phyloP scores from a whole-genome alignment of 495 filamentous ascomycete species.

The Lophium mytilinum region DNA sequence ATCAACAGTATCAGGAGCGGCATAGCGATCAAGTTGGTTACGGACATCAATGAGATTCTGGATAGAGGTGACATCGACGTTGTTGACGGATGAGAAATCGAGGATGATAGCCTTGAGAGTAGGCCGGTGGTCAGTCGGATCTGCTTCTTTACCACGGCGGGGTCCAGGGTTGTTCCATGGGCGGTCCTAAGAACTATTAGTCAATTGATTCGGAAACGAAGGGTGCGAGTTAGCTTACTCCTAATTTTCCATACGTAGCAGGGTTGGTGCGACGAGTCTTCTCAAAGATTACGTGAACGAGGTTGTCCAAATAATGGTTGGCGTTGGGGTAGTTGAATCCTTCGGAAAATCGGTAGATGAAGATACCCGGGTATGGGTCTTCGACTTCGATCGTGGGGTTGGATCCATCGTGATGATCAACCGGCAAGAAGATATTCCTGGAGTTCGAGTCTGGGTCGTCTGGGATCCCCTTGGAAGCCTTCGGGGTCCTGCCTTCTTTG shows the following conservation, averaged over 20 bases:
- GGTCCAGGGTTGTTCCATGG: slow-evolving; percentile 96
- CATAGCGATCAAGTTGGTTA: slow-evolving; percentile 90
- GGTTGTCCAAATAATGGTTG: slow-evolving; percentile 77
- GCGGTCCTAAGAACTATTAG: slow-evolving; percentile 47
- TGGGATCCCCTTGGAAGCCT: background rate
- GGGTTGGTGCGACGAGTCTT: slow-evolving; percentile 72
- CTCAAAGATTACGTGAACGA: slow-evolving; percentile 65
- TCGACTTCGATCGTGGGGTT: slow-evolving; percentile 77
- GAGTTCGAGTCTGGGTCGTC: slow-evolving; percentile 26
- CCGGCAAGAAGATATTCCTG: slow-evolving; percentile 82
- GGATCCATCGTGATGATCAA: slow-evolving; percentile 79
- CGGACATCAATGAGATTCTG: slow-evolving; percentile 96
- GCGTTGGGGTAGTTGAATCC: slow-evolving; percentile 96
- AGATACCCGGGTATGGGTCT: slow-evolving; percentile 84
- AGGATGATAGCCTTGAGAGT: slow-evolving; percentile 88
- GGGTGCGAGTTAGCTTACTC: slow-evolving; percentile 34
- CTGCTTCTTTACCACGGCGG: slow-evolving; percentile 45
- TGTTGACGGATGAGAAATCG: slow-evolving; percentile 93
- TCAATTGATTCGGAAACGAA: background rate
- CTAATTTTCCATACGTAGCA: slow-evolving; percentile 50
- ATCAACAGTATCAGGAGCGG: slow-evolving; percentile 74
- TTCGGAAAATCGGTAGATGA: slow-evolving; percentile 96
- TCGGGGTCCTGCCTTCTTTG: slow-evolving; percentile 15
- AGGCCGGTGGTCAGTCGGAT: slow-evolving; percentile 51
- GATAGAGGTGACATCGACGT: slow-evolving; percentile 88